A percentile compares a stretch with the other conserved stretches of the same genome.
These are phyloP conservation scores for Coniella lustricola DNA, from an alignment of 2,329 filamentous ascomycete species.

Conservation along the genomic window DNA sequence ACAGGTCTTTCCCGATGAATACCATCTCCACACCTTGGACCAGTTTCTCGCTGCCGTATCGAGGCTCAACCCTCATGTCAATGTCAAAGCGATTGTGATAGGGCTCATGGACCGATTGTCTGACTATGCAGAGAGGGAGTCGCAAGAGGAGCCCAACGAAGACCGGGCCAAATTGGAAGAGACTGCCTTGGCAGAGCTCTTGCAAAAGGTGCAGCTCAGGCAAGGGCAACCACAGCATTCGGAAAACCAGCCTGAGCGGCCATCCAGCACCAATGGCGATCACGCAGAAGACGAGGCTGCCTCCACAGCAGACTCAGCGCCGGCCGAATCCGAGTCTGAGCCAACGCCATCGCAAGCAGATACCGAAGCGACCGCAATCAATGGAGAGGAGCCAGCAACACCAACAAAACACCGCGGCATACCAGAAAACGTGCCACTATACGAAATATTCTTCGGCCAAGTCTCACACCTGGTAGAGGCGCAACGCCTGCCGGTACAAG, in stretches of 20 bases:
- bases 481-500: slow-evolving; percentile 85
- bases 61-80: slow-evolving; percentile 89
- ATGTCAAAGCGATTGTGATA: slow-evolving; percentile 96
- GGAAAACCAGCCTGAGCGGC: slow-evolving; percentile 23
- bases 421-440: slow-evolving; percentile 75
- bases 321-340: slow-evolving; percentile 24
- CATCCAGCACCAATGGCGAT: slow-evolving; percentile 31
- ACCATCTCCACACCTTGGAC: slow-evolving; percentile 92
- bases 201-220: slow-evolving; percentile 69
- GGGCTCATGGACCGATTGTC: slow-evolving; percentile 95
- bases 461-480: slow-evolving; percentile 89
- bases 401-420: slow-evolving; percentile 44
- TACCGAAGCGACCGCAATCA: slow-evolving; percentile 40
- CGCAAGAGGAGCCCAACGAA: slow-evolving; percentile 61
- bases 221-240: slow-evolving; percentile 38
- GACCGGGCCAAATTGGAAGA: slow-evolving; percentile 74
- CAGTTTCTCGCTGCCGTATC: slow-evolving; percentile 91
- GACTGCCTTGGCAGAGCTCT: slow-evolving; percentile 68
- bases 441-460: slow-evolving; percentile 96
- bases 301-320: slow-evolving; percentile 26
- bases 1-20: slow-evolving; percentile 97
- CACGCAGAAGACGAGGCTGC: slow-evolving; percentile 25
- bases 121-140: slow-evolving; percentile 86
- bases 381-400: slow-evolving; percentile 30
- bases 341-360: slow-evolving; percentile 36